These are phyloP conservation scores for Phaeoacremonium minimum DNA, from an alignment of 2,329 filamentous ascomycete genomes.

Conservation along the genomic window DNA sequence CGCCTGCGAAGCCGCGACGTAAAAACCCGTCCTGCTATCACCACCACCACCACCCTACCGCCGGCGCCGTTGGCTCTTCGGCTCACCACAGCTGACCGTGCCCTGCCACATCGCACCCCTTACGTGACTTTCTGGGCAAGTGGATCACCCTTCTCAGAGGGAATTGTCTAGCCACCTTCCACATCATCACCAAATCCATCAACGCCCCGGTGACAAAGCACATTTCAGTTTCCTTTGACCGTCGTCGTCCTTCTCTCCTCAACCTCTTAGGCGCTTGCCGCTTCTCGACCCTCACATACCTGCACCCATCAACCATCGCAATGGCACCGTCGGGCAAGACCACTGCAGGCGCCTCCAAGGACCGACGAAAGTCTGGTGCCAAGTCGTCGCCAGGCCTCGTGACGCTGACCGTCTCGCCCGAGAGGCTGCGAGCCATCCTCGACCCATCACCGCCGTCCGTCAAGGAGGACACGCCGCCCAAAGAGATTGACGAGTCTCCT, in stretches of 20 bases:
- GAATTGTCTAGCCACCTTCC: background rate
- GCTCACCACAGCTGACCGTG: background rate
- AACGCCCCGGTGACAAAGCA: background rate
- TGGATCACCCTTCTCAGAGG: constrained; percentile 3
- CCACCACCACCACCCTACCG: too few relatives aligned
- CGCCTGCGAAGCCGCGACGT: constrained; percentile 11
- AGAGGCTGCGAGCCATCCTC: constrained; percentile 45
- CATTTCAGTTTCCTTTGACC: background rate
- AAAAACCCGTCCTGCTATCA: too few relatives aligned
- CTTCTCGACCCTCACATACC: background rate
- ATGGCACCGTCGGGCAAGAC: constrained; percentile 32
- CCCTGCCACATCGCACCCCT: background rate
- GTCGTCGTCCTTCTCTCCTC: background rate
- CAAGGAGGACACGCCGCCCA: constrained; percentile 31
- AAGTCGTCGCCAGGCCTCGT: constrained; percentile 31
- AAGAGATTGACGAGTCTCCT: constrained; percentile 39
- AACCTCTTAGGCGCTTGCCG: background rate
- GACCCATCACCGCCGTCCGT: constrained; percentile 37
- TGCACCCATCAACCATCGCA: constrained; percentile 7
- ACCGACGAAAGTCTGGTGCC: constrained; percentile 36
- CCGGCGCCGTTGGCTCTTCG: too few relatives aligned
- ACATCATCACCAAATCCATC: background rate
- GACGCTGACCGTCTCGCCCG: constrained; percentile 47
- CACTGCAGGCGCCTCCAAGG: constrained; percentile 27
- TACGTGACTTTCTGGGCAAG: constrained; percentile 1